A percentile compares a stretch with the other conserved stretches of the same genome.
phyloP scores from a whole-genome alignment of 2,329 filamentous ascomycete genomes.

The Neofusicoccum cordaticola region DNA sequence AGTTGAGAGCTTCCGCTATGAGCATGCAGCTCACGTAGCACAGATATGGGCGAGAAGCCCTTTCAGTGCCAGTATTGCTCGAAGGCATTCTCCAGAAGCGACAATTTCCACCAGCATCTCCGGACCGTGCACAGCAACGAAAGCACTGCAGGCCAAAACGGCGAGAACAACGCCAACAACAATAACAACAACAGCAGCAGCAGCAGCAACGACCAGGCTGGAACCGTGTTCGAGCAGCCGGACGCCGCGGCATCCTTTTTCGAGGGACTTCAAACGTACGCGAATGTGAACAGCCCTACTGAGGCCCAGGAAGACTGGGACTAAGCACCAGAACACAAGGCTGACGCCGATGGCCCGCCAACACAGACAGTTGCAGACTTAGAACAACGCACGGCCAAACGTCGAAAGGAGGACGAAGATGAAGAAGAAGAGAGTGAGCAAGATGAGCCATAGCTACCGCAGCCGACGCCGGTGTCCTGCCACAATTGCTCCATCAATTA shows the following conservation, averaged over 20 bases:
- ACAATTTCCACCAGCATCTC: conserved; percentile 13
- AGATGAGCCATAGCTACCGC: not conserved
- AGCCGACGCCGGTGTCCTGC: no score
- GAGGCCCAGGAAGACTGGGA: not conserved
- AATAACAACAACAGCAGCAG: not conserved
- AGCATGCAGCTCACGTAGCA: not conserved
- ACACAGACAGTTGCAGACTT: conserved; percentile 5
- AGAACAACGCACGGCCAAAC: not conserved
- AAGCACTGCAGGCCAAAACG: not conserved
- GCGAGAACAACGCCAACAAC: not conserved
- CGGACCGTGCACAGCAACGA: conserved; percentile 13
- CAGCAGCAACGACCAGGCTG: not conserved
- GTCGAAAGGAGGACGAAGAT: not conserved
- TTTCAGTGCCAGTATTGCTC: conserved; percentile 12
- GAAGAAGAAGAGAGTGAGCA: not conserved
- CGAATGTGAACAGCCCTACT: conserved; percentile 2
- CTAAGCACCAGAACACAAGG: conserved; percentile 4
- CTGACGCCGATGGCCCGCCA: conserved; percentile 4
- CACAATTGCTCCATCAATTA: not conserved
- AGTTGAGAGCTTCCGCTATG: not conserved
- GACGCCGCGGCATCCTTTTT: conserved; percentile 5
- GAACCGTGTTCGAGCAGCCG: not conserved
- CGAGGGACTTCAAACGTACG: conserved; percentile 13
- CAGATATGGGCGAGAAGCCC: conserved; percentile 15
- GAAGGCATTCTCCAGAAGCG: conserved; percentile 15